Base-by-base conservation (phyloP, 202 grass and related monocot species). In the Zoysia matrella region DNA sequence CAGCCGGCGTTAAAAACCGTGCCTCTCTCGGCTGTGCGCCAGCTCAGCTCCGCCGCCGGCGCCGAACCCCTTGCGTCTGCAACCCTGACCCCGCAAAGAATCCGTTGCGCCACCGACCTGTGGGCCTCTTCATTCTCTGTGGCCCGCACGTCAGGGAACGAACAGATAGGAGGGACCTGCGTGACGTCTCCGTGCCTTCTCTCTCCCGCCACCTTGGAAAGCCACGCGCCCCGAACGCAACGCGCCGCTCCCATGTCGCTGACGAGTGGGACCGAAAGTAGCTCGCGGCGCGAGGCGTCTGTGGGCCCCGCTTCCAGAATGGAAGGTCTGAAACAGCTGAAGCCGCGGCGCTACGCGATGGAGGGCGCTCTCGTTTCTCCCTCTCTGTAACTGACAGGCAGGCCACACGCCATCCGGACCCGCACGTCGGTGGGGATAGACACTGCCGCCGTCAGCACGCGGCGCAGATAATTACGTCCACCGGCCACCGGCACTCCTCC, bases 101-200 rank as follows among this genome's bases (percentile, higher is more conserved):
- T 4, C 60, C 4, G 2, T 0, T 6, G 11, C 47, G 1, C 0
- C 11, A 5, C 74, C 15, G 52, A 22, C 68, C 12, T 0, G 0
- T 0, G 14, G 76, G 5, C 4, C 52, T 60, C 47, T 0, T 0
- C 0, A 2, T 22, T 22, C 22, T 0, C 0, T 0, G 0, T 36
- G 5, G 0, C 86, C 67, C 36, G 0, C 52, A 46, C 39, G 67
- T 67, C 74, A 58, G 73, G 8, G 3, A 22, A 1, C 0, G 0
- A 1, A 0, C 3, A 0, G 53, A 70, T 60, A 50, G 40, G 1
- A 51, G 48, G 1, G 11, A 11, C 57, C 0, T 60, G 54, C 54
- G 54, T 6, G 14, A 12, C 39, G 11, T 41, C 43, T 2, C 3
- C 7, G 3, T 55, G 14, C 15, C n/a, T 7, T 57, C 4, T 3